These are phyloP conservation scores for Boletus rubescentipes DNA, from an alignment of 768 basidiomycete species.

Conservation along the genomic window DNA sequence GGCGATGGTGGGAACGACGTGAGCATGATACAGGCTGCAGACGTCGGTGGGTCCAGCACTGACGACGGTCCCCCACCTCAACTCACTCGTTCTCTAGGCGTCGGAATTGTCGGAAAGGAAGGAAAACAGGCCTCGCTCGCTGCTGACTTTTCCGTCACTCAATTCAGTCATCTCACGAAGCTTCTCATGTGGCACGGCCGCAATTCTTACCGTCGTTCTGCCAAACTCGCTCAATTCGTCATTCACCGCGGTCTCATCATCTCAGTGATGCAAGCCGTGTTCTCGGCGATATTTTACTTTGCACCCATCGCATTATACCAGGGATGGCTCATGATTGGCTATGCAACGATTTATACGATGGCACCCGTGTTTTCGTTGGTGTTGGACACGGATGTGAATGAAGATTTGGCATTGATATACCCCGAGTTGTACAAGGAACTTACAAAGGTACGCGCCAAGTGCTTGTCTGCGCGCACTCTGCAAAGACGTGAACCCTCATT, in stretches of 20 bases:
- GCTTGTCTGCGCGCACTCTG: background rate
- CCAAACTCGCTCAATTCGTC: conserved; percentile 97
- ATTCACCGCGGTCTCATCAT: conserved; percentile 98
- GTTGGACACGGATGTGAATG: conserved; percentile 91
- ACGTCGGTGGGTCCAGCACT: conserved; percentile 72
- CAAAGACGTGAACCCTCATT: background rate
- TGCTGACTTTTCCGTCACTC: conserved; percentile 96
- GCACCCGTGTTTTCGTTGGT: conserved; percentile 98
- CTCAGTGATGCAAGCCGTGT: conserved; percentile 96
- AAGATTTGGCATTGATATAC: conserved; percentile 92
- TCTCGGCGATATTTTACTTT: conserved; percentile 90
- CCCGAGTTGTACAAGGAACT: conserved; percentile 98
- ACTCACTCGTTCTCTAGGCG: conserved; percentile 47
- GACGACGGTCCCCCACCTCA: background rate
- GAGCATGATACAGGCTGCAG: conserved; percentile 99
- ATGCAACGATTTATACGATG: conserved; percentile 97
- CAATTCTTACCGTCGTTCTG: conserved; percentile 96
- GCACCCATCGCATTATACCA: conserved; percentile 97
- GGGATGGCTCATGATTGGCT: conserved; percentile 96
- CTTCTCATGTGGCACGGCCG: conserved; percentile 98
- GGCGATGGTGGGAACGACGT: conserved; percentile 99
- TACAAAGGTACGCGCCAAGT: conserved; percentile 65
- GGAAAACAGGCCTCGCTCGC: conserved; percentile 99
- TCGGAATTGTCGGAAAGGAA: conserved; percentile 99
- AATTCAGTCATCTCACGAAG: conserved; percentile 95